Percentiles rank a stretch among this genome's conserved stretches.
phyloP scores from a whole-genome alignment of 2,329 filamentous ascomycete genomes.

The Thermoascus crustaceus region DNA sequence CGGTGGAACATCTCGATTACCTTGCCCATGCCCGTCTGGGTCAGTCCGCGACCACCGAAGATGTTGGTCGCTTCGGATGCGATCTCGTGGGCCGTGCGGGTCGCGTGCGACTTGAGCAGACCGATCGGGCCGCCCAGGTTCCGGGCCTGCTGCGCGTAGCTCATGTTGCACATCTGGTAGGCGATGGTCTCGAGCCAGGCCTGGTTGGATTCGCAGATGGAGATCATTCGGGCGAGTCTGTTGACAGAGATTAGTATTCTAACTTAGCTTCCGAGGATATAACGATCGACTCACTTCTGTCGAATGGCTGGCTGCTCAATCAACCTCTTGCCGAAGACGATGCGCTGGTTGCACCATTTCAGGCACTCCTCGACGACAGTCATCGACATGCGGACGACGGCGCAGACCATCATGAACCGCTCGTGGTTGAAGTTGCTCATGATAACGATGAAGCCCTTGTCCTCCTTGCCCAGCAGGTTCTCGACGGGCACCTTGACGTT shows the following conservation, averaged over 20 bases:
- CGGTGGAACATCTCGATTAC: conserved; percentile 78
- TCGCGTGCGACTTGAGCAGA: conserved; percentile 70
- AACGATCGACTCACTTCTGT: conserved; percentile 53
- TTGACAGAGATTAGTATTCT: conserved; percentile 17
- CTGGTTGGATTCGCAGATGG: conserved; percentile 71
- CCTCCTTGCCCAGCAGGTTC: conserved; percentile 70
- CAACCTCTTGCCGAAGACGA: conserved; percentile 74
- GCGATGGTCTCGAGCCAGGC: conserved; percentile 78
- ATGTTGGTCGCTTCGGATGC: conserved; percentile 80
- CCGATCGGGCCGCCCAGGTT: conserved; percentile 74
- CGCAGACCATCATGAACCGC: conserved; percentile 66
- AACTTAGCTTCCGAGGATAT: background rate
- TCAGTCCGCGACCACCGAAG: conserved; percentile 73
- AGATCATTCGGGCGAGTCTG: conserved; percentile 78
- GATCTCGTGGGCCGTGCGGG: conserved; percentile 70
- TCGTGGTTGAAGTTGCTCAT: conserved; percentile 86
- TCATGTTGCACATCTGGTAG: conserved; percentile 83
- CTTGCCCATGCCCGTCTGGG: conserved; percentile 73
- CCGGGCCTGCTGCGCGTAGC: conserved; percentile 65
- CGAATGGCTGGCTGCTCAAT: conserved; percentile 75
- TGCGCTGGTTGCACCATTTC: conserved; percentile 80
- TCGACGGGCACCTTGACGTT: conserved; percentile 76
- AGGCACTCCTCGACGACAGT: conserved; percentile 72
- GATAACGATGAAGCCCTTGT: conserved; percentile 79
- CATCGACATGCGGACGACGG: conserved; percentile 56